Base-by-base conservation (phyloP, 345 rosid genomes). In the Firmiana major region DNA sequence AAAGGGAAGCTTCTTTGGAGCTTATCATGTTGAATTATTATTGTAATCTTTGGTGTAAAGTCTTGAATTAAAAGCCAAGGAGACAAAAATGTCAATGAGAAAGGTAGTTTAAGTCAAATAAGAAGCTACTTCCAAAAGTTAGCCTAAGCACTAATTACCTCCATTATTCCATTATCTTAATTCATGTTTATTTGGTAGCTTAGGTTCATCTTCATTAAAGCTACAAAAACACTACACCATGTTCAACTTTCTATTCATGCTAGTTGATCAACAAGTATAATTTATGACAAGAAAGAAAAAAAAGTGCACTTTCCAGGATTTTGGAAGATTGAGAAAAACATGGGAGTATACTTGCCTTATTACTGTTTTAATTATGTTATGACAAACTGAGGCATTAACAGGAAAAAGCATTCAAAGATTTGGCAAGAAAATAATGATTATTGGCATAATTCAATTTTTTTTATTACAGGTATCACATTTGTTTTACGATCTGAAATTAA, bases 1-100 rank as follows among this genome's bases (percentile, higher is more conserved):
- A 7, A 11, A 59, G 45, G 40, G 42, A 59, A 69, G 46, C 43
- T 60, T 63, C 58, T 0, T 34, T 43, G 9, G 53, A 6, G 66
- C 70, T 68, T 46, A 80, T 81, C 66, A 67, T 81, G 73, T 66
- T 70, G 78, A 70, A 77, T 82, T 75, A 79, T 69, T 63, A 28
- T 53, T 60, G 43, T 74, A 65, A 80, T 77, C 68, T 74, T 82
- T 51, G 49, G 38, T 71, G 64, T 75, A 76, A 64, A 79, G 78
- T 79, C 79, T 81, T 84, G 21, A 82, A 84, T 67, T 79, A 74
- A 79, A 82, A 78, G 79, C 81, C 81, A 80, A 78, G 78, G 79
- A 80, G 82, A 76, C 69, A 59, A 71, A 76, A 69, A 24, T 64
- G 68, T 77, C 67, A 51, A 51, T 24, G 71, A 77, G 58, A 68